phyloP scores from a whole-genome alignment of 192 early-diverging fungal species.

The Dissophora globulifera region DNA sequence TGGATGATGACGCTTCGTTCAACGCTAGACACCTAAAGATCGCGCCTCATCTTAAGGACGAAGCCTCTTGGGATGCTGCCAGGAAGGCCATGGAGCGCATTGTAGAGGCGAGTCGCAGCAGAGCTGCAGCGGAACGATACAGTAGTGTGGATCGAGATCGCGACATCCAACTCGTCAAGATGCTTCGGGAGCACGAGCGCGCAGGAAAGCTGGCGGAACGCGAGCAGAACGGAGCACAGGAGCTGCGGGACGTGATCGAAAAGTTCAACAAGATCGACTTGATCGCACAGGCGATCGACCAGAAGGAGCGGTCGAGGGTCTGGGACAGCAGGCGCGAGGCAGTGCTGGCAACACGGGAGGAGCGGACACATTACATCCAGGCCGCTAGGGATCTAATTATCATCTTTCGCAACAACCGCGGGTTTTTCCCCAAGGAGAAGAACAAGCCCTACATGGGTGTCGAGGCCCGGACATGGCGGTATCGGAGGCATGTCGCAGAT shows the following conservation, averaged over 20 bases:
- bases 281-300: conserved; percentile 27
- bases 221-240: conserved; percentile 3
- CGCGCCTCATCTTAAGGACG: conserved; percentile 27
- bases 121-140: conserved; percentile 22
- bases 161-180: conserved; percentile 23
- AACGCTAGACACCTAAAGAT: conserved; percentile 11
- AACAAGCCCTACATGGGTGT: conserved; percentile 35
- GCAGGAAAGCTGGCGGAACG: conserved; percentile 13
- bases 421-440: conserved; percentile 48
- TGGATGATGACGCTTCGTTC: neutral
- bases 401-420: conserved; percentile 40
- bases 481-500: conserved; percentile 17
- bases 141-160: conserved; percentile 30
- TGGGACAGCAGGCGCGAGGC: conserved; percentile 32
- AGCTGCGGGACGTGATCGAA: conserved; percentile 20
- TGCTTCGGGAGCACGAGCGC: conserved; percentile 34
- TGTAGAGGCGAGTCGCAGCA: conserved; percentile 16
- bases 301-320: conserved; percentile 39
- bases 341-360: conserved; percentile 29
- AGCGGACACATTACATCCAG: conserved; percentile 49
- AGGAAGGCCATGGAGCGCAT: conserved; percentile 29
- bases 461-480: conserved; percentile 33
- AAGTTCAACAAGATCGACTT: conserved; percentile 45
- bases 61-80: conserved; percentile 10
- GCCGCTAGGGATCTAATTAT: conserved; percentile 40